Evolutionary conservation across 192 early-diverging fungal species (phyloP).

Genomic region (Coemansia sp.): DNA sequence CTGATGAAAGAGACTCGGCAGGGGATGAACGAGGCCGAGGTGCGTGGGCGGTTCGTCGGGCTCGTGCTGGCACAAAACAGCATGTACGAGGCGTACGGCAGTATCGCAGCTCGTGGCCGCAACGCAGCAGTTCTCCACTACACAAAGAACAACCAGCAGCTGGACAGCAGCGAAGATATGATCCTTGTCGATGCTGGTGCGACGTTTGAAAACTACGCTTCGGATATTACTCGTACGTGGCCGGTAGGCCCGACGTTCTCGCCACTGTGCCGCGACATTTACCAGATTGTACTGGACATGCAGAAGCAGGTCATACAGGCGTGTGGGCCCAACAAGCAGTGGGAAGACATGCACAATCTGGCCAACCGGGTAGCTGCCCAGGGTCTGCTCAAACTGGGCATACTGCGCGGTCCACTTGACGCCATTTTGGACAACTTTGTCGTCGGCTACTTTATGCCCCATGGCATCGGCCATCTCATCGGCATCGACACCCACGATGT

Average conservation of each 20-base stretch:
- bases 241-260: constrained; percentile 77
- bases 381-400: constrained; percentile 59
- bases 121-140: constrained; percentile 84
- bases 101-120: constrained; percentile 77
- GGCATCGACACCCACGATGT: constrained; percentile 92
- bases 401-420: constrained; percentile 65
- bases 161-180: constrained; percentile 56
- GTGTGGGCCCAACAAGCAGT: constrained; percentile 73
- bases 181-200: constrained; percentile 87
- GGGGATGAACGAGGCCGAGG: constrained; percentile 70
- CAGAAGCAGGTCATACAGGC: constrained; percentile 69
- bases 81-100: constrained; percentile 78
- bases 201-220: constrained; percentile 76
- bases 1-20: constrained; percentile 67
- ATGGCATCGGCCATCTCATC: constrained; percentile 85
- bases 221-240: constrained; percentile 88
- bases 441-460: constrained; percentile 83
- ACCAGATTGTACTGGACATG: constrained; percentile 79
- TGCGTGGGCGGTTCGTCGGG: constrained; percentile 78
- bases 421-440: constrained; percentile 67
- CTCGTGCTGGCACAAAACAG: constrained; percentile 66
- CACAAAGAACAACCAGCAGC: constrained; percentile 65
- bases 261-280: constrained; percentile 69
- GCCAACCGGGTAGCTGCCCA: constrained; percentile 69
- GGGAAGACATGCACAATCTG: constrained; percentile 80